phyloP scores from a whole-genome alignment of 176 grass and related monocot species.

The Rhipidocladum racemiflorum region DNA sequence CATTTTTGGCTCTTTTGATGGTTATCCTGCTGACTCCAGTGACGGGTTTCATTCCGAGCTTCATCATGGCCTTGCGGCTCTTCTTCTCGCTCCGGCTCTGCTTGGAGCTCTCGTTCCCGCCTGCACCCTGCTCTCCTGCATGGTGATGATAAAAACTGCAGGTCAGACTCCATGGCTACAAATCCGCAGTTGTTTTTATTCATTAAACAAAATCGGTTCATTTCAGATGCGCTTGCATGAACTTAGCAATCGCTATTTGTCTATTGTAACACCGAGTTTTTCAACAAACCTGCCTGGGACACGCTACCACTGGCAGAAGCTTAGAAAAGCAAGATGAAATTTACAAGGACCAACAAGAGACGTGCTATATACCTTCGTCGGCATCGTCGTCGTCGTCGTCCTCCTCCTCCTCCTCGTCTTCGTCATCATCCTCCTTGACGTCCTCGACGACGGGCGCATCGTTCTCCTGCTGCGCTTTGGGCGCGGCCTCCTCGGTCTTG shows the following conservation, averaged over 20 bases:
- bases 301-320: neutral
- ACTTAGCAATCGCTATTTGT: neutral
- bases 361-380: slow-evolving; percentile 22
- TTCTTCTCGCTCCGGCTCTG: slow-evolving; percentile 90
- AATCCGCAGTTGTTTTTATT: neutral
- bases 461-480: slow-evolving; percentile 23
- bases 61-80: slow-evolving; percentile 95
- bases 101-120: slow-evolving; percentile 55
- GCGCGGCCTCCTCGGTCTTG: slow-evolving; percentile 18
- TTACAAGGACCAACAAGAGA: neutral
- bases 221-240: neutral
- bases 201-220: neutral
- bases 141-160: neutral
- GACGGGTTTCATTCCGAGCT: slow-evolving; percentile 89
- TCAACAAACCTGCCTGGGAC: neutral
- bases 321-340: neutral
- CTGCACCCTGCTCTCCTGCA: slow-evolving; percentile 54
- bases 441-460: slow-evolving; percentile 71
- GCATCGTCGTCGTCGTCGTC: slow-evolving; percentile 42
- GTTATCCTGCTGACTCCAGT: slow-evolving; percentile 79
- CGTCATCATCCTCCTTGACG: slow-evolving; percentile 57
- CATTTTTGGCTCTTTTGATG: slow-evolving; percentile 81
- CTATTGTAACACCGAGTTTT: neutral
- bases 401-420: slow-evolving; percentile 13
- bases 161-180: neutral